Evolutionary conservation across 73 alveolate genomes (phyloP), one percentile per base, ranked within the genome.

Genomic region (Paramecium sonneborni): DNA sequence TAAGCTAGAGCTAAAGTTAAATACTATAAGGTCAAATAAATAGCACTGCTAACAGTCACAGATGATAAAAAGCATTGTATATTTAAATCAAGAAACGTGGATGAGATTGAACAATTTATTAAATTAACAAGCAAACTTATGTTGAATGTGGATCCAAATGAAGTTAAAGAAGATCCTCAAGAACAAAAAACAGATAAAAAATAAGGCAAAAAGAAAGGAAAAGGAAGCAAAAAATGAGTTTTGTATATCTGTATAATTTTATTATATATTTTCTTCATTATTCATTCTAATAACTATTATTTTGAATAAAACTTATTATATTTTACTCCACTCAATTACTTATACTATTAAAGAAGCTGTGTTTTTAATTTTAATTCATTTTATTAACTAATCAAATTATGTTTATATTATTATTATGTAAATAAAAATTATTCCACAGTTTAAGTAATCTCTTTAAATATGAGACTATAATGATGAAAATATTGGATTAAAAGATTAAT

Each of bases 71-170:
- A 76, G 30, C 30, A 58, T 23, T 30, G 21, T 18, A 38, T 38
- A 28, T 76, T n/a, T 23, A 76, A 76, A 32, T 21, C 52, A 23
- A 38, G 52, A 23, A 28, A 38, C 39, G 52, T 76, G 68, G 89
- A 76, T 76, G 43, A 76, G 52, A 28, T 76, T 21, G 89, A 76
- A 34, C 48, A 76, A 41, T 76, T 76, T 76, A 76, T 76, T 7
- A 76, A 76, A 41, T 41, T 76, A 26, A 76, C 89, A 76, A 76
- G 89, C 55, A 76, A 76, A 76, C 32, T 76, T 2, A 76, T 76
- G 70, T 44, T 76, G 41, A 76, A 76, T 76, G 89, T 76, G 12
- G 89, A 76, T 76, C 89, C 89, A 0, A 76, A 12, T 15, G 89
- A 76, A 14, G 74, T 72, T 10, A 38, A 35, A 35, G 86, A 72